Percentiles rank a stretch among this genome's conserved stretches.
These are phyloP conservation scores for Cutaneotrichosporon cutaneum DNA, from an alignment of 1,284 basidiomycete genomes.

Conservation along the genomic window DNA sequence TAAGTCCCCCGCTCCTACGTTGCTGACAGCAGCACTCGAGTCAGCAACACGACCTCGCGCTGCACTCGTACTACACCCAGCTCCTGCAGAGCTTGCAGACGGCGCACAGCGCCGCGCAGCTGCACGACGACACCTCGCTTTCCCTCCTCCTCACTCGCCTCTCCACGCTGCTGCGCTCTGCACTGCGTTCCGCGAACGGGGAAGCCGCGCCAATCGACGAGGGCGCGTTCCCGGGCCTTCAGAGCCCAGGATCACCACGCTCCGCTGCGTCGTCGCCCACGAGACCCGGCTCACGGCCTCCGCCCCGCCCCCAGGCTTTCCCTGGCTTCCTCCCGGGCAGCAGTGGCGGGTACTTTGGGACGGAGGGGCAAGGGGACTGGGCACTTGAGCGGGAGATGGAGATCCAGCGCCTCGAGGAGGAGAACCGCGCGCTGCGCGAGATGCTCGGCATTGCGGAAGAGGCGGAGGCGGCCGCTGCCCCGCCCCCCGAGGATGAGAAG, in stretches of 20 bases:
- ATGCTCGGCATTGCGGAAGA: constrained; percentile 63
- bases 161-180: constrained; percentile 66
- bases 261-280: background rate
- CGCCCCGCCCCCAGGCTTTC: constrained; percentile 25
- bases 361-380: constrained; percentile 65
- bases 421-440: constrained; percentile 74
- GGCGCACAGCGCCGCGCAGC: constrained; percentile 62
- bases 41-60: constrained; percentile 82
- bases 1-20: constrained; percentile 57
- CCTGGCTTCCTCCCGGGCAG: constrained; percentile 41
- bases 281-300: constrained; percentile 8
- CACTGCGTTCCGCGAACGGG: constrained; percentile 69
- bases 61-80: constrained; percentile 87
- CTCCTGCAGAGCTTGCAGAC: constrained; percentile 73
- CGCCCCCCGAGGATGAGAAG: constrained; percentile 20
- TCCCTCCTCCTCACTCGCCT: constrained; percentile 72
- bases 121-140: constrained; percentile 61
- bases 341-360: constrained; percentile 48
- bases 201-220: constrained; percentile 54
- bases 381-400: constrained; percentile 78
- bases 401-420: constrained; percentile 70
- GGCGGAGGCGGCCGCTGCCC: constrained; percentile 22
- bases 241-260: constrained; percentile 7
- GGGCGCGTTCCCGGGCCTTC: background rate
- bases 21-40: constrained; percentile 69